phyloP scores from a whole-genome alignment of 345 rosid species.

The Excoecaria cochinchinensis region DNA sequence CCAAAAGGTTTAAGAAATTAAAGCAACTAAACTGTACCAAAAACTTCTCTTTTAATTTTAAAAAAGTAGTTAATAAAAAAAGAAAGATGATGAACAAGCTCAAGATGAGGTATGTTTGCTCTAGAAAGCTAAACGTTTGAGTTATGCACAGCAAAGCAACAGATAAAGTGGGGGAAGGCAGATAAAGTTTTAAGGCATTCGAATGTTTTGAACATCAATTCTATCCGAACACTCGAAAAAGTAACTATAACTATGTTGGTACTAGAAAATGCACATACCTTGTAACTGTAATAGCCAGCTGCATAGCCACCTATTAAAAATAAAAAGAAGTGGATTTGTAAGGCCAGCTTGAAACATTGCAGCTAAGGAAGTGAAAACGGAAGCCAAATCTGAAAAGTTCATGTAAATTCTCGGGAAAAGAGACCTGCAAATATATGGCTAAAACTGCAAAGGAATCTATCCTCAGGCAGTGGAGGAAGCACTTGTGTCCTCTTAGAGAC shows the following conservation, averaged over 20 bases:
- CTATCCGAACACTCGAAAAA: not conserved
- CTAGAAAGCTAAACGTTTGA: not conserved
- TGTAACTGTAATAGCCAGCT: slow-evolving; percentile 96
- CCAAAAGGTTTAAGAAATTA: slow-evolving; percentile 8
- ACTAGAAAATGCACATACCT: slow-evolving; percentile 43
- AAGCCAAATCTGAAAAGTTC: not conserved
- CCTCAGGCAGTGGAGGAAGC: slow-evolving; percentile 79
- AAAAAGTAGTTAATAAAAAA: not conserved
- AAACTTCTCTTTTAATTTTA: not conserved
- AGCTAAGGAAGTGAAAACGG: slow-evolving; percentile 3
- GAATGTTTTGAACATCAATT: not conserved
- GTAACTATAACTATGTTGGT: not conserved
- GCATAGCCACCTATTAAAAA: slow-evolving; percentile 73
- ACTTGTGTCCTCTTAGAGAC: slow-evolving; percentile 63
- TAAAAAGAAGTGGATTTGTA: slow-evolving; percentile 10
- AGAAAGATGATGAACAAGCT: not conserved
- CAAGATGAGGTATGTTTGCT: slow-evolving; percentile 3
- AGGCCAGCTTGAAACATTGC: not conserved
- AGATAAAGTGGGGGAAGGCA: not conserved
- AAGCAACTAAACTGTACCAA: not conserved
- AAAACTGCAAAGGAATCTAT: slow-evolving; percentile 80
- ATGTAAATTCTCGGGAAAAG: slow-evolving; percentile 10
- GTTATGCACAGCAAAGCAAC: not conserved
- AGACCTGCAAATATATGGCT: slow-evolving; percentile 83
- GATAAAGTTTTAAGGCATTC: not conserved